Conservation (phyloP, 23 red algal species). For the Gracilariopsis chorda region DNA sequence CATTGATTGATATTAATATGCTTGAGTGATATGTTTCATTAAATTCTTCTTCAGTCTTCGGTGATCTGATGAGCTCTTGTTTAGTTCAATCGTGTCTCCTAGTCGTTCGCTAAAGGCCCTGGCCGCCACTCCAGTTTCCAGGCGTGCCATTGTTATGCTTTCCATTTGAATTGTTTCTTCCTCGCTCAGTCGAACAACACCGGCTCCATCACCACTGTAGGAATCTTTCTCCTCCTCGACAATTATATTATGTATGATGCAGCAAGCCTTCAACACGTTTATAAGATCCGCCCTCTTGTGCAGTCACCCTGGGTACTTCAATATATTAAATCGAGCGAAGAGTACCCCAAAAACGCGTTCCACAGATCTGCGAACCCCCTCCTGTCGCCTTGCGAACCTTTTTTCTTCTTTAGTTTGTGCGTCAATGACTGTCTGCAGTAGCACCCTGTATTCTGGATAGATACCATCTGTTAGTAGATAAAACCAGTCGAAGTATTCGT, state of each 20-base stretch:
- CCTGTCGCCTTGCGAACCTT: not conserved
- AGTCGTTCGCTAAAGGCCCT: not conserved
- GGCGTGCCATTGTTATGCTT: not conserved
- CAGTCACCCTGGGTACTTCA: not conserved
- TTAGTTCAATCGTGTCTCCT: not conserved
- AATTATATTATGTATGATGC: conserved; percentile 30
- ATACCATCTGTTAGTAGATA: not conserved
- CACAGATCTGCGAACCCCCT: not conserved
- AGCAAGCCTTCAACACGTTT: not conserved
- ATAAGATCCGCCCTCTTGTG: not conserved
- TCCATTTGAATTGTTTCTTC: not conserved
- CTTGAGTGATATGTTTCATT: not conserved
- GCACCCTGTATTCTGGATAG: not conserved
- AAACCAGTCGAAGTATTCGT: conserved; percentile 13
- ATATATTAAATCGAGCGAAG: not conserved
- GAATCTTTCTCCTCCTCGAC: not conserved
- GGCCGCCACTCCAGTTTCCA: not conserved
- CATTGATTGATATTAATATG: too few species aligned
- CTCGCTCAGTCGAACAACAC: not conserved
- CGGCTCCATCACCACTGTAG: not conserved
- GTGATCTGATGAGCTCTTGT: not conserved
- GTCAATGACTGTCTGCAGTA: not conserved
- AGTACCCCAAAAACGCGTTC: not conserved
- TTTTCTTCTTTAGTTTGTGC: not conserved
- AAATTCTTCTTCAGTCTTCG: not conserved